Evolutionary conservation across 2,329 filamentous ascomycete genomes (phyloP), one percentile per base, ranked within the genome.

Genomic region (Cytospora piceicola): DNA sequence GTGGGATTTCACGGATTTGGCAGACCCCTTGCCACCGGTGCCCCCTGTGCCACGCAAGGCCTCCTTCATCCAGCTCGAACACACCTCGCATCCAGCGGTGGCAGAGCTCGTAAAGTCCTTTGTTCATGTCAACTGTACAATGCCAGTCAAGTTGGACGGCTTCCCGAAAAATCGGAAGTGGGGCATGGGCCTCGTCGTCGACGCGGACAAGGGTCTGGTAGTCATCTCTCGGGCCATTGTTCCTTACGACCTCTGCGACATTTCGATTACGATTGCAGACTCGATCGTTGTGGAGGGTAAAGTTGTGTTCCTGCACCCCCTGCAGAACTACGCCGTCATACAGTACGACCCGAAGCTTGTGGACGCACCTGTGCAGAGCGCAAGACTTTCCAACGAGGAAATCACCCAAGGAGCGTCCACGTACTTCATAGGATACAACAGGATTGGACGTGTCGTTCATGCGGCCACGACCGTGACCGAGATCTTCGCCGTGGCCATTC

Each of bases 341-440:
- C 90, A 96, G 79, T 99, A 99, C 76, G 94, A 99, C 75, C 92
- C 95, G 1, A 88, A 86, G 49, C 85, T 99, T 22, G 96, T 98
- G n/a, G 88, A 96, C 73, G 95, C 94, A 2, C 94, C 95, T 0
- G 94, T 99, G 15, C 87, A 94, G 80, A 94, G 91, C 69, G 95
- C 96, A 5, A 91, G 88, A 72, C 84, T 99, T 58, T 93, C 93
- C 73, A 88, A 83, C 7, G 88, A 92, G 64, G 88, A 89, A 72
- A 93, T 98, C 75, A 94, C 93, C 60, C 95, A 98, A 80, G 95
- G 95, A 42, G 92, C 94, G 58, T 90, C 94, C 65, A 97, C 94
- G 0, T 94, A 97, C 71, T 99, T 99, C 78, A 91, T 99, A 69
- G 96, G 95, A n/a, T 96, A 97, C 81, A 99, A 99, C 75, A 90